These are phyloP conservation scores for Jaapia argillacea DNA, from an alignment of 768 basidiomycete genomes.

Conservation along the genomic window DNA sequence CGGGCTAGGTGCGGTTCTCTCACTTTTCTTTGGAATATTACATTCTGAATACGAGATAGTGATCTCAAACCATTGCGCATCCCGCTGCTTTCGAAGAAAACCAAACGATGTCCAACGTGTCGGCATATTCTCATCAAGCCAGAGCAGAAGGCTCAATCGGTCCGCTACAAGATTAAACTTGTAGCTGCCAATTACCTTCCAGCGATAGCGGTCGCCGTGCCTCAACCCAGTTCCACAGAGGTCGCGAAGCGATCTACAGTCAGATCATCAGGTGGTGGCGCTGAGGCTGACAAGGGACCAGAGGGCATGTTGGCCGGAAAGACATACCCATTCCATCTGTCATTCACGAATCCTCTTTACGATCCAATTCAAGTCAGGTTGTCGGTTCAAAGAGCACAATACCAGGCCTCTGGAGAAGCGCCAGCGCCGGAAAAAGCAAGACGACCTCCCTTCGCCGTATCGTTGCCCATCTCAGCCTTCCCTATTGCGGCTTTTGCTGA, in stretches of 20 bases:
- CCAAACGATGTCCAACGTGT: conserved; percentile 91
- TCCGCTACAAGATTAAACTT: conserved; percentile 94
- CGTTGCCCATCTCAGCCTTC: conserved; percentile 70
- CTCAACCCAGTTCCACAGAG: conserved; percentile 37
- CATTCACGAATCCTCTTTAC: conserved; percentile 90
- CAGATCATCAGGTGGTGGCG: conserved; percentile 23
- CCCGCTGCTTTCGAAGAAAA: conserved; percentile 86
- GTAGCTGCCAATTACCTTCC: conserved; percentile 94
- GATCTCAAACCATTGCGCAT: conserved; percentile 84
- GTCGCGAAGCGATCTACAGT: conserved; percentile 27
- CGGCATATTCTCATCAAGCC: conserved; percentile 97
- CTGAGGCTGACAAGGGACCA: conserved; percentile 29
- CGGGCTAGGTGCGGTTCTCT: conserved; percentile 44
- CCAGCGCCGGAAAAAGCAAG: conserved; percentile 34
- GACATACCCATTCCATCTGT: conserved; percentile 82
- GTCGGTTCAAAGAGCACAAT: conserved; percentile 61
- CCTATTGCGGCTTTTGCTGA: conserved; percentile 87
- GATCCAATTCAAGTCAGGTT: conserved; percentile 92
- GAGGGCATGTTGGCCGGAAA: conserved; percentile 57
- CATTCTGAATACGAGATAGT: conserved; percentile 26
- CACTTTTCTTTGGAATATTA: conserved; percentile 1
- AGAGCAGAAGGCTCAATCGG: conserved; percentile 92
- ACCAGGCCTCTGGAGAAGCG: conserved; percentile 12
- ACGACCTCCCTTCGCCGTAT: conserved; percentile 69
- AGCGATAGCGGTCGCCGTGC: conserved; percentile 63